Conservation (phyloP, 805 yeast genomes). For the Saturnispora hagleri region DNA sequence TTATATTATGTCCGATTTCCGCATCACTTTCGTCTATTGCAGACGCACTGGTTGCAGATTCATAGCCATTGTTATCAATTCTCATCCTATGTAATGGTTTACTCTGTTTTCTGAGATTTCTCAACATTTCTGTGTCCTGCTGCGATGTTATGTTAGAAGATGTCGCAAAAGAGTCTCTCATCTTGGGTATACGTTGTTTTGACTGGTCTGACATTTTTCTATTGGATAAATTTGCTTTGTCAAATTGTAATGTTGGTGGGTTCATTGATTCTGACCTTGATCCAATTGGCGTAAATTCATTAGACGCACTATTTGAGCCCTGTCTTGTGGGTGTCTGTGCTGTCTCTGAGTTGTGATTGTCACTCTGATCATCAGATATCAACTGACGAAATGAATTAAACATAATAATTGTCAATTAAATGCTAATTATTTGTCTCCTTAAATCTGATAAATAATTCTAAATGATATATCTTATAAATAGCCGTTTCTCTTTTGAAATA, state of each 20-base stretch:
- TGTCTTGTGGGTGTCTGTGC: constrained; percentile 4
- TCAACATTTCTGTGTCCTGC: constrained; percentile 3
- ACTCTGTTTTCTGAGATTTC: background rate
- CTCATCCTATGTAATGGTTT: constrained; percentile 5
- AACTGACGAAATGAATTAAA: constrained; percentile 24
- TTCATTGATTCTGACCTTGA: background rate
- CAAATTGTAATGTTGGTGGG: constrained; percentile 1
- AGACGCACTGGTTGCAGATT: constrained; percentile 16
- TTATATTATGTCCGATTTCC: constrained; percentile 9
- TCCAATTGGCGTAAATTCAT: constrained; percentile 14
- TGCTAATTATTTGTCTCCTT: background rate
- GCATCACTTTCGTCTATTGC: constrained; percentile 16
- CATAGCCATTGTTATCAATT: constrained; percentile 7
- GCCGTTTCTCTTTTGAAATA: background rate
- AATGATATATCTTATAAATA: too few species aligned
- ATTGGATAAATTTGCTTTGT: background rate
- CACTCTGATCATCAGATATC: constrained; percentile 23
- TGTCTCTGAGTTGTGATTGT: background rate
- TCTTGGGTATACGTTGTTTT: background rate
- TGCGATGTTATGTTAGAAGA: constrained; percentile 3
- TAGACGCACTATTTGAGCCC: background rate
- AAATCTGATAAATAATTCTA: too few species aligned
- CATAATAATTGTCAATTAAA: constrained; percentile 13
- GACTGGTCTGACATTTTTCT: background rate
- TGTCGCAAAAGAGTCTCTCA: background rate